phyloP scores from a whole-genome alignment of 805 yeast species.

The Saturnispora diversa region DNA sequence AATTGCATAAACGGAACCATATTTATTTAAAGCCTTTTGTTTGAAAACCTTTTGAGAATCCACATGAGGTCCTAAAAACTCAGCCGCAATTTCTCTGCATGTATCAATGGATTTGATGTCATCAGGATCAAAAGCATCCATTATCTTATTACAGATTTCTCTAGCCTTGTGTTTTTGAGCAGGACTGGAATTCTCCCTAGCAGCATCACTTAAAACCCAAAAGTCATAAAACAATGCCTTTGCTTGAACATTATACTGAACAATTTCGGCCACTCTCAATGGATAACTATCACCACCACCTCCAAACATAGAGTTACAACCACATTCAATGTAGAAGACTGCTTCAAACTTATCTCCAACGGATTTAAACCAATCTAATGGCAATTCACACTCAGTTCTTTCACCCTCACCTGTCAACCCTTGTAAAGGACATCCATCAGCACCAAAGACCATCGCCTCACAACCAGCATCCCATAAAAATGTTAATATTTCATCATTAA shows the following conservation, averaged over 20 bases:
- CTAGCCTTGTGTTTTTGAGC: constrained; percentile 73
- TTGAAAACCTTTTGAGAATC: constrained; percentile 61
- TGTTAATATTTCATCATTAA: constrained; percentile 25
- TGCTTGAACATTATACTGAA: constrained; percentile 75
- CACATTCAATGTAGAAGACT: constrained; percentile 74
- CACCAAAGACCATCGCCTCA: constrained; percentile 74
- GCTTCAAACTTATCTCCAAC: constrained; percentile 37
- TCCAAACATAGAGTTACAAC: constrained; percentile 89
- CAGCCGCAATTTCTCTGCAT: constrained; percentile 60
- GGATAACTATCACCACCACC: constrained; percentile 58
- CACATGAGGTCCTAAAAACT: constrained; percentile 55
- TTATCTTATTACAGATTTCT: constrained; percentile 69
- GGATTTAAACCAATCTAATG: constrained; percentile 39
- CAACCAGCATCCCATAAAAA: constrained; percentile 66
- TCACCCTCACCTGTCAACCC: constrained; percentile 86
- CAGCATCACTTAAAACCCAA: constrained; percentile 85
- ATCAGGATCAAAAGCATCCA: constrained; percentile 72
- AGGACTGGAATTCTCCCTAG: constrained; percentile 77
- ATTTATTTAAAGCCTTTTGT: constrained; percentile 30
- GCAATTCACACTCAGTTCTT: constrained; percentile 65
- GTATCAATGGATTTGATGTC: constrained; percentile 48
- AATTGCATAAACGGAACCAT: constrained; percentile 65
- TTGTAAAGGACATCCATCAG: constrained; percentile 60
- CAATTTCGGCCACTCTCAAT: constrained; percentile 64
- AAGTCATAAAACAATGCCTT: constrained; percentile 71